Base-by-base conservation (phyloP, 257 asterid genomes). In the Cynanchum wilfordii region DNA sequence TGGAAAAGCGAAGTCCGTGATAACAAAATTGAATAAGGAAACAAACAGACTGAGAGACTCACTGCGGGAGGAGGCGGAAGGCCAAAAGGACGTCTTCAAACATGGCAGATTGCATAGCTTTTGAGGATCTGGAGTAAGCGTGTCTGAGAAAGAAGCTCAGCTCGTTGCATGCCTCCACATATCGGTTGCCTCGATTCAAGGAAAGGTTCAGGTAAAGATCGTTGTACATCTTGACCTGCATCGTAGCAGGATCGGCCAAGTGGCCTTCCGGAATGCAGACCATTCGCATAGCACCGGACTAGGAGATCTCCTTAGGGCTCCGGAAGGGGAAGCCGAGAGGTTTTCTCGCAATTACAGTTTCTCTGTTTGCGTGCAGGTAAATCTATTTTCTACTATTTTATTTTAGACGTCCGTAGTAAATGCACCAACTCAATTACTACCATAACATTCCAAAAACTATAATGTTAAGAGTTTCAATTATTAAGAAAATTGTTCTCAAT, bases 41-140 rank as follows among this genome's bases (percentile, higher is more conserved):
- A 5, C 5, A 8, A 58, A 70, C 12, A 71, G 66, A 45, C 11
- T 4, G 25, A 47, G 36, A 42, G 33, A 79, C 87, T 77, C 81
- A 89, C 97, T 76, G 68, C 20, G 97, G 96, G 40, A 93, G 96
- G 73, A 88, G 80, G 83, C 72, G 80, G 85, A 91, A 89, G 78
- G 96, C 97, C 79, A 77, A 56, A 76, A 93, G 82, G 59, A 86
- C 82, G 42, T 91, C 98, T 42, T 88, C 84, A 70, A 88, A 93
- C 66, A 93, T 45, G 42, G 84, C 81, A n/a, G 87, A 82, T 80
- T 86, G 96, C 57, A 91, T 84, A 74, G 57, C 51, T 79, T 93
- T 91, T 65, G 96, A 88, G 77, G 78, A 49, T 69, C 73, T 71
- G 20, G 94, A 72, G 75, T 85, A 93, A 29, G 82, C 90, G 38